phyloP scores from a whole-genome alignment of 352 stramenopile species.

The Pythium aphanidermatum region DNA sequence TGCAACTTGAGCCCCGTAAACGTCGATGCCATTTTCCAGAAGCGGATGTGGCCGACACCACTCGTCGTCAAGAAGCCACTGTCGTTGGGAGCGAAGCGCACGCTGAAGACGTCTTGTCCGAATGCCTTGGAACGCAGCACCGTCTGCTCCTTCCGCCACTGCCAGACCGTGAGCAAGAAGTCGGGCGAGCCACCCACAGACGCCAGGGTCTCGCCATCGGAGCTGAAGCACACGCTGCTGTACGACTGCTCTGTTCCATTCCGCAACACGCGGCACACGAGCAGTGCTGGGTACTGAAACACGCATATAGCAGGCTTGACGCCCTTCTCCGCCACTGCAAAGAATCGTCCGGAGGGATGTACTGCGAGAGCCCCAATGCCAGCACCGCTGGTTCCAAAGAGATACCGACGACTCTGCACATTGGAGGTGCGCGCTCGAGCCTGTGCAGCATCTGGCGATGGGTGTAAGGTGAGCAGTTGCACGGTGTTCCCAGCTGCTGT shows the following conservation, averaged over 20 bases:
- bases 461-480: slow-evolving; percentile 51
- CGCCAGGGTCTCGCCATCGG: slow-evolving; percentile 83
- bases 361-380: slow-evolving; percentile 67
- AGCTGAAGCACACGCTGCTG: slow-evolving; percentile 63
- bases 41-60: slow-evolving; percentile 91
- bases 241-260: slow-evolving; percentile 85
- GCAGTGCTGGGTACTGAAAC: slow-evolving; percentile 78
- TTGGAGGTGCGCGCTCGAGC: background rate
- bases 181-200: slow-evolving; percentile 85
- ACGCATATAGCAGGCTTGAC: slow-evolving; percentile 83
- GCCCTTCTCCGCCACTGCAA: slow-evolving; percentile 88
- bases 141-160: slow-evolving; percentile 87
- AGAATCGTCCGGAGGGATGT: slow-evolving; percentile 63
- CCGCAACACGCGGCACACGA: slow-evolving; percentile 64
- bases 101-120: slow-evolving; percentile 91
- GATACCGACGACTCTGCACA: slow-evolving; percentile 31
- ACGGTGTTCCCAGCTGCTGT: slow-evolving; percentile 67
- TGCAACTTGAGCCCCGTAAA: slow-evolving; percentile 96
- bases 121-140: slow-evolving; percentile 92
- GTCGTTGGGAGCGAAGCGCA: slow-evolving; percentile 85
- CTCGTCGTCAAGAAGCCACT: slow-evolving; percentile 89
- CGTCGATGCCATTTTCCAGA: slow-evolving; percentile 95
- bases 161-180: slow-evolving; percentile 92
- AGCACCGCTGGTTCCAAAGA: slow-evolving; percentile 65
- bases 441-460: slow-evolving; percentile 1